phyloP scores from a whole-genome alignment of 2,329 filamentous ascomycete species.

The Xylaria sp. region DNA sequence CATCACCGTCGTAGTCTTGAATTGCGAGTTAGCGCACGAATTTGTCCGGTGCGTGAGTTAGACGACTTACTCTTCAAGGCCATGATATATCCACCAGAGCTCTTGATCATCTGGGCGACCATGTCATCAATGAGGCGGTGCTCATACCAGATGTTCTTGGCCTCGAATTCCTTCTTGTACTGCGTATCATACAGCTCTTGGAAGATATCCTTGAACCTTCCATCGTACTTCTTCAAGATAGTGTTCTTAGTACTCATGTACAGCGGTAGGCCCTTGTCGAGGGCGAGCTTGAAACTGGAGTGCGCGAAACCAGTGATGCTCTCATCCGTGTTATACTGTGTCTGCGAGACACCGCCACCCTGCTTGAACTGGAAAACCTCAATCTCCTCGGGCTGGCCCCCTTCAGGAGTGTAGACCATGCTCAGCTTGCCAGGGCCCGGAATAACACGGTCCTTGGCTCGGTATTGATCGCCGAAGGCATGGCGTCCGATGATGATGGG shows the following conservation, averaged over 20 bases:
- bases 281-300: slow-evolving; percentile 93
- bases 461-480: slow-evolving; percentile 98
- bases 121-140: slow-evolving; percentile 99
- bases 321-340: slow-evolving; percentile 98
- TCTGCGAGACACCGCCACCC: slow-evolving; percentile 88
- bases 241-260: slow-evolving; percentile 99
- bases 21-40: slow-evolving; percentile 36
- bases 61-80: slow-evolving; percentile 88
- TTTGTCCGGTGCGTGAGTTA: neutral
- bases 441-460: slow-evolving; percentile 90
- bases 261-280: slow-evolving; percentile 87
- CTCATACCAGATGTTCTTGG: slow-evolving; percentile 97
- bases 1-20: slow-evolving; percentile 98
- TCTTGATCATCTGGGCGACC: slow-evolving; percentile 99
- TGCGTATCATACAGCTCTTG: slow-evolving; percentile 90
- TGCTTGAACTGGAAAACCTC: slow-evolving; percentile 91
- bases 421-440: slow-evolving; percentile 86
- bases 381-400: slow-evolving; percentile 83
- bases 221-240: slow-evolving; percentile 98
- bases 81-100: slow-evolving; percentile 94
- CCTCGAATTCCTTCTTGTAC: slow-evolving; percentile 90
- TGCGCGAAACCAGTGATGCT: slow-evolving; percentile 96
- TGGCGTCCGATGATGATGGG: slow-evolving; percentile 99
- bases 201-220: slow-evolving; percentile 99
- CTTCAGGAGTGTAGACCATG: slow-evolving; percentile 92